Percentiles rank a stretch among this genome's conserved stretches.
Evolutionary conservation across 1,284 basidiomycete genomes (phyloP).

Genomic region (Heterobasidion parviporum): DNA sequence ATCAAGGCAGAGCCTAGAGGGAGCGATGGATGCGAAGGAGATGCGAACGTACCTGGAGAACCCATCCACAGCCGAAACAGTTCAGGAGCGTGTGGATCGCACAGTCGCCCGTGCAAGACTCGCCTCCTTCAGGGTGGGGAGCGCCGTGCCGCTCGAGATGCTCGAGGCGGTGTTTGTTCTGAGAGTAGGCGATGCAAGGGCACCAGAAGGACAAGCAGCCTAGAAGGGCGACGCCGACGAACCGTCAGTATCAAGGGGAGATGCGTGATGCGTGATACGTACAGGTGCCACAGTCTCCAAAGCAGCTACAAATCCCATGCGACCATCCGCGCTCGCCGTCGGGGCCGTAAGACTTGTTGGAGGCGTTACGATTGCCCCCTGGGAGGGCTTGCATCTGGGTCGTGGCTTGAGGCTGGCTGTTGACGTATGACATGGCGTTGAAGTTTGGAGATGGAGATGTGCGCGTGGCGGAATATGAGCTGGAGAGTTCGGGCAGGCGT

Average conservation of each 20-base stretch:
- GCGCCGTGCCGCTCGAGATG: constrained; percentile 24
- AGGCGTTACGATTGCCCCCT: constrained; percentile 31
- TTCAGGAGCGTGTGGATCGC: constrained; percentile 10
- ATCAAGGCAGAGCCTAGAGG: background rate
- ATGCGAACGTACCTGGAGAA: constrained; percentile 29
- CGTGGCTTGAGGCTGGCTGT: background rate
- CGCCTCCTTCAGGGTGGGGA: constrained; percentile 16
- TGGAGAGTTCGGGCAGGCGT: too few relatives aligned
- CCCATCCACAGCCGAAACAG: constrained; percentile 24
- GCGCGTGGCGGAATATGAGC: too few relatives aligned
- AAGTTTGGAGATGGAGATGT: too few relatives aligned
- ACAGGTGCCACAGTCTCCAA: constrained; percentile 29
- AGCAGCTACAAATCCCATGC: constrained; percentile 30
- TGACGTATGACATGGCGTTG: background rate
- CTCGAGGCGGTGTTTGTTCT: constrained; percentile 29
- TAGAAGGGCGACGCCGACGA: constrained; percentile 1
- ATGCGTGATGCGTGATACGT: constrained; percentile 5
- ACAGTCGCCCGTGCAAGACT: constrained; percentile 1
- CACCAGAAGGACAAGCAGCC: constrained; percentile 26
- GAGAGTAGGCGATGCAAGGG: constrained; percentile 31
- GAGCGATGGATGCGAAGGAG: background rate
- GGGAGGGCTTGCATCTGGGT: background rate
- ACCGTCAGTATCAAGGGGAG: too few relatives aligned
- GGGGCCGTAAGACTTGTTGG: constrained; percentile 27
- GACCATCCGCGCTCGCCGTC: constrained; percentile 38